Evolutionary conservation across 805 yeast species (phyloP).

Genomic region (Pichia phayaonensis): DNA sequence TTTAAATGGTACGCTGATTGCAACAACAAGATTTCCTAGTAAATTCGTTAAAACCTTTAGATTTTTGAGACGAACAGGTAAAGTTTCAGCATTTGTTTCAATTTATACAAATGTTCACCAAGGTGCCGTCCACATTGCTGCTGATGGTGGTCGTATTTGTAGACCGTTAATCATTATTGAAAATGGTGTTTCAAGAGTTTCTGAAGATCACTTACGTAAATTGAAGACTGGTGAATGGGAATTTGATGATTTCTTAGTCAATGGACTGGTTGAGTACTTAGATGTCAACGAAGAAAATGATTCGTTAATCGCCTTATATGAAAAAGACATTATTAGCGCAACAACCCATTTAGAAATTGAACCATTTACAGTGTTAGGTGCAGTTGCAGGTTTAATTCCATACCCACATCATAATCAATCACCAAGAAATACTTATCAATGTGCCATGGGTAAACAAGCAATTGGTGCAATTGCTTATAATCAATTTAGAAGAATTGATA

Average conservation of each 20-base stretch:
- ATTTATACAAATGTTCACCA: slow-evolving; percentile 88
- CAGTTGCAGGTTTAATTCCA: slow-evolving; percentile 88
- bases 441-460: slow-evolving; percentile 99
- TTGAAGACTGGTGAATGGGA: slow-evolving; percentile 63
- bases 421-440: slow-evolving; percentile 86
- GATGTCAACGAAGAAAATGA: slow-evolving; percentile 98
- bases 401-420: slow-evolving; percentile 91
- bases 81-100: slow-evolving; percentile 83
- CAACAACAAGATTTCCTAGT: slow-evolving; percentile 82
- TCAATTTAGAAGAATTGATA: slow-evolving; percentile 92
- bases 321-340: slow-evolving; percentile 45
- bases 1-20: slow-evolving; percentile 90
- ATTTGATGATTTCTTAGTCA: slow-evolving; percentile 83
- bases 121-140: slow-evolving; percentile 90
- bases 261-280: slow-evolving; percentile 87
- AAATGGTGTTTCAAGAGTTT: slow-evolving; percentile 61
- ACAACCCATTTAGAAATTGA: slow-evolving; percentile 93
- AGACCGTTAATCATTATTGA: slow-evolving; percentile 89
- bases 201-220: slow-evolving; percentile 56
- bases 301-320: slow-evolving; percentile 85
- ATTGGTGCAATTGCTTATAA: slow-evolving; percentile 98
- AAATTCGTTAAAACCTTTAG: slow-evolving; percentile 76
- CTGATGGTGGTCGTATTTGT: slow-evolving; percentile 98
- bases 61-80: slow-evolving; percentile 72
- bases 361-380: slow-evolving; percentile 87